These are phyloP conservation scores for Phytophthora uliginosa DNA, from an alignment of 352 stramenopile species.

Conservation along the genomic window DNA sequence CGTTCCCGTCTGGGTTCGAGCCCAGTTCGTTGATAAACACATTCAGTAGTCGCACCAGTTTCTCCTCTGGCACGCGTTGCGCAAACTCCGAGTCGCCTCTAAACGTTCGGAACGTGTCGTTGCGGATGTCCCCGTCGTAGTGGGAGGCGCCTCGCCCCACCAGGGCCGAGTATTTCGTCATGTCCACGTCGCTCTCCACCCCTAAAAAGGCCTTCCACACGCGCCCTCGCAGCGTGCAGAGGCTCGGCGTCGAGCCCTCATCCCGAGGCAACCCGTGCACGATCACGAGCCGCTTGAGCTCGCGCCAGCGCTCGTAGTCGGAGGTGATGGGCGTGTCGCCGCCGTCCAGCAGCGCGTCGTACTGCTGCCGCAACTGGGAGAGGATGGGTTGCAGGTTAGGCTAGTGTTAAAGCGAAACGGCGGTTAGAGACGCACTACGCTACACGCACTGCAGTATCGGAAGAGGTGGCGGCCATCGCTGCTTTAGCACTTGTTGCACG, in stretches of 20 bases:
- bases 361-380: constrained; percentile 28
- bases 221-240: constrained; percentile 80
- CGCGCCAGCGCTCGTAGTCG: constrained; percentile 81
- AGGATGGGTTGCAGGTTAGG: not conserved
- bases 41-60: constrained; percentile 92
- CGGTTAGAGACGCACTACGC: not conserved
- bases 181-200: constrained; percentile 70
- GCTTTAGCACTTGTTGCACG: not conserved
- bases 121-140: constrained; percentile 91
- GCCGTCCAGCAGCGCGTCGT: constrained; percentile 32
- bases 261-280: constrained; percentile 77
- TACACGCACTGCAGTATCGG: not conserved
- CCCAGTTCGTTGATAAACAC: constrained; percentile 92
- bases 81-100: constrained; percentile 90
- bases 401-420: not conserved
- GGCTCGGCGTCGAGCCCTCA: constrained; percentile 33
- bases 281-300: constrained; percentile 88
- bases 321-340: constrained; percentile 48
- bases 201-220: constrained; percentile 93
- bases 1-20: constrained; percentile 29
- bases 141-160: constrained; percentile 80
- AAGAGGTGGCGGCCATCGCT: not conserved
- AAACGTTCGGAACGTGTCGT: constrained; percentile 95
- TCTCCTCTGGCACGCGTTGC: constrained; percentile 90
- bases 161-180: constrained; percentile 73